Conservation (phyloP, 2,329 filamentous ascomycete genomes). For the Balansia obtecta region DNA sequence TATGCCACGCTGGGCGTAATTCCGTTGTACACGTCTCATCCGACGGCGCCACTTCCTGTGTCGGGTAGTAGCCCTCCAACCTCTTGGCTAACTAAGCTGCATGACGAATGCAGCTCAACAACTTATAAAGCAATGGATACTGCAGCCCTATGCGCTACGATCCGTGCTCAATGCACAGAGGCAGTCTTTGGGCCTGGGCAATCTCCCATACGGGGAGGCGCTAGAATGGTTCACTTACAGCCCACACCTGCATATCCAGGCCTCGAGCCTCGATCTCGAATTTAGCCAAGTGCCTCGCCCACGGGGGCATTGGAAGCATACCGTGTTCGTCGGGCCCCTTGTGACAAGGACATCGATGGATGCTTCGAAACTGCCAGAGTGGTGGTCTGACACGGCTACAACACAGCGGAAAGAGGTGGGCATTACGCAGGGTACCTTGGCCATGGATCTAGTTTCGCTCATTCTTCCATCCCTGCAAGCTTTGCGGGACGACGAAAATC, state of each 20-base stretch:
- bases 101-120: slow-evolving; percentile 17
- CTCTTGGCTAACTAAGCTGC: slow-evolving; percentile 12
- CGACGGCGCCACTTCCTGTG: slow-evolving; percentile 17
- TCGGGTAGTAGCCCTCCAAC: slow-evolving; percentile 20
- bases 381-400: slow-evolving; percentile 19
- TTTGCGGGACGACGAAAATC: slow-evolving; percentile 14
- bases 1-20: slow-evolving; percentile 28
- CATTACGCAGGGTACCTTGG: slow-evolving; percentile 26
- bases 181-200: slow-evolving; percentile 14
- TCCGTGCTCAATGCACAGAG: slow-evolving; percentile 20
- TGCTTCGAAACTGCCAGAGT: slow-evolving; percentile 14
- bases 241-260: slow-evolving; percentile 25
- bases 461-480: slow-evolving; percentile 26
- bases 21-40: slow-evolving; percentile 22
- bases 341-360: slow-evolving; percentile 13
- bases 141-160: slow-evolving; percentile 15
- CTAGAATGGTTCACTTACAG: slow-evolving; percentile 23
- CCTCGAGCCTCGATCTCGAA: slow-evolving; percentile 21
- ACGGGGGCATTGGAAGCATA: slow-evolving; percentile 9
- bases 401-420: slow-evolving; percentile 18
- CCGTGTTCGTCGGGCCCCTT: slow-evolving; percentile 22
- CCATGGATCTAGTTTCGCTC: slow-evolving; percentile 22
- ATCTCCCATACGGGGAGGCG: slow-evolving; percentile 18
- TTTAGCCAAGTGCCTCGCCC: slow-evolving; percentile 17
- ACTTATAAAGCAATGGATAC: slow-evolving; percentile 15